Evolutionary conservation across 2,329 filamentous ascomycete species (phyloP).

Genomic region (Parastagonospora nodorum): DNA sequence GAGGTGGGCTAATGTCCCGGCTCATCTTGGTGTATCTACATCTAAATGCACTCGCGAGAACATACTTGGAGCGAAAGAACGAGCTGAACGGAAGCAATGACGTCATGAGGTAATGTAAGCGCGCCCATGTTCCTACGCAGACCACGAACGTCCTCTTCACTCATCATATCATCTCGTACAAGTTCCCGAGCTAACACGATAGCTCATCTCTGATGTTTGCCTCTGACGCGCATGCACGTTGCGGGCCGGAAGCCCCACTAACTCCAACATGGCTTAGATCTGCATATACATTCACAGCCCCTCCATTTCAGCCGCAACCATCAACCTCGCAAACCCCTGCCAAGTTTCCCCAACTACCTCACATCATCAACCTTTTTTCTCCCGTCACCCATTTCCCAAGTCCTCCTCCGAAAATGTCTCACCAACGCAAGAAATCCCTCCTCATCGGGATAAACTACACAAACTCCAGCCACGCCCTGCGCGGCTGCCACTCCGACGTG

Average conservation of each 20-base stretch:
- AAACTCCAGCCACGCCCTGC: slow-evolving; percentile 50
- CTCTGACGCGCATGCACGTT: slow-evolving; percentile 5
- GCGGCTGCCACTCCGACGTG: slow-evolving; percentile 58
- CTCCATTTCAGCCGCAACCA: slow-evolving; percentile 15
- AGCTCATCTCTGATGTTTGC: not conserved
- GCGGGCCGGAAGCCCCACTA: slow-evolving; percentile 9
- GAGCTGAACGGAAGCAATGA: not conserved
- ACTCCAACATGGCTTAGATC: slow-evolving; percentile 14
- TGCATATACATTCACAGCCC: slow-evolving; percentile 28
- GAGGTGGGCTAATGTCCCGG: slow-evolving; percentile 33
- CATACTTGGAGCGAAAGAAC: not conserved
- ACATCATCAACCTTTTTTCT: not conserved
- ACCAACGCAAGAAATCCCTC: slow-evolving; percentile 52
- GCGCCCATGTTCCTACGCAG: no score
- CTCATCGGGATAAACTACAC: slow-evolving; percentile 61
- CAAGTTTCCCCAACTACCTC: not conserved
- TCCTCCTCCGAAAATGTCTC: slow-evolving; percentile 15
- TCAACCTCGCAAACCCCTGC: not conserved
- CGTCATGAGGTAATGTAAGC: slow-evolving; percentile 5
- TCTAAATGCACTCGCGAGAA: not conserved
- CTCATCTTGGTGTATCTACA: slow-evolving; percentile 14
- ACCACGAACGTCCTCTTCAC: no score
- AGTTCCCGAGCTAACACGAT: not conserved
- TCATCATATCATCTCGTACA: not conserved
- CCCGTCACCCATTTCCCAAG: not conserved